Base-by-base conservation (phyloP, 441 rosid genomes). In the Kokia cookei region DNA sequence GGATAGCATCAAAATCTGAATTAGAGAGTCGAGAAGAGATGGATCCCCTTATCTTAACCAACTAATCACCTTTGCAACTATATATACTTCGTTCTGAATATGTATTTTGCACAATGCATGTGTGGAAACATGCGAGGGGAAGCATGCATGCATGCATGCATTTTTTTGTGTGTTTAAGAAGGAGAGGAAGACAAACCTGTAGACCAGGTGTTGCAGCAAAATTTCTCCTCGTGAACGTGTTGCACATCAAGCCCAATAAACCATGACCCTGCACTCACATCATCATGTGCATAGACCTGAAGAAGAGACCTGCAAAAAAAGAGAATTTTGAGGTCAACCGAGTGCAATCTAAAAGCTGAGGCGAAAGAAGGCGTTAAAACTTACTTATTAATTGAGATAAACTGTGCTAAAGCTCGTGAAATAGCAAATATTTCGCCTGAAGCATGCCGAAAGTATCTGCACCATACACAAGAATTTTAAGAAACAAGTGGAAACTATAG, bases 401-500 rank as follows among this genome's bases (percentile, higher is more conserved):
- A 83, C 73, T 76, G 76, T 10, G 81, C 88, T 75, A 83, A 74
- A 62, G 84, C 83, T 48, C 67, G 67, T 29, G 86, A 83, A 42
- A 83, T 77, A 66, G 75, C 79, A 76, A 75, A 81, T 45, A 83
- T 62, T 63, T 85, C 82, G 7, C 83, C 80, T 5, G 86, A 76
- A 59, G 88, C 86, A 74, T 85, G 83, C 43, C 78, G 84, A 50
- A 85, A 83, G 78, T 83, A 85, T 71, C 86, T 83, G 77, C 55
- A 73, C 45, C 68, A 71, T 24, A 69, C 69, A 55, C 43, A 24
- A 59, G 3, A 6, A 19, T 57, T 71, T 17, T 63, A 67, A 26
- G 32, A 63, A 10, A 61, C 22, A 22, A 32, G 54, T 27, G 26
- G 17, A 3, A 68, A 55, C 35, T 63, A 14, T 27, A 57, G 1